phyloP scores from a whole-genome alignment of 805 yeast genomes.

The Nakazawaea holstii region DNA sequence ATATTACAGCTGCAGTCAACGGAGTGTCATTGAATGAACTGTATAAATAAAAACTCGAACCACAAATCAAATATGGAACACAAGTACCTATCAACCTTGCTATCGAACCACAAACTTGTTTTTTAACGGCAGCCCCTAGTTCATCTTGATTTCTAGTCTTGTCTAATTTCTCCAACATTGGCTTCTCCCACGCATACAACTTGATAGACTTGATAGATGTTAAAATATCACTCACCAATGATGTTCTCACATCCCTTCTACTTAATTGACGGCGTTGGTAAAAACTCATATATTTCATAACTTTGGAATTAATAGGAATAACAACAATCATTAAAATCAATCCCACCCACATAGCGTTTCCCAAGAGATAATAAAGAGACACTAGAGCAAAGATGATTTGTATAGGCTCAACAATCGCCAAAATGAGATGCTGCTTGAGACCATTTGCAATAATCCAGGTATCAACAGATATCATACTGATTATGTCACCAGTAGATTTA shows the following conservation, averaged over 20 bases:
- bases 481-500: constrained; percentile 60
- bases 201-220: constrained; percentile 40
- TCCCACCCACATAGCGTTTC: constrained; percentile 57
- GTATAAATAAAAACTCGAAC: constrained; percentile 38
- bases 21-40: constrained; percentile 33
- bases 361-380: constrained; percentile 50
- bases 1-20: constrained; percentile 41
- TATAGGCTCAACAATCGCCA: constrained; percentile 41
- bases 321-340: constrained; percentile 43
- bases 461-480: constrained; percentile 64
- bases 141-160: constrained; percentile 33
- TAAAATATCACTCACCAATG: constrained; percentile 40
- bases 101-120: constrained; percentile 30
- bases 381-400: constrained; percentile 37
- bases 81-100: constrained; percentile 34
- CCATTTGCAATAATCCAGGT: constrained; percentile 51
- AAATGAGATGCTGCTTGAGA: constrained; percentile 35
- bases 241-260: constrained; percentile 43
- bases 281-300: constrained; percentile 38
- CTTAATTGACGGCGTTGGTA: constrained; percentile 52
- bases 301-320: constrained; percentile 49
- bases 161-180: constrained; percentile 33
- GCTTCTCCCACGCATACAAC: constrained; percentile 41
- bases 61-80: constrained; percentile 38
- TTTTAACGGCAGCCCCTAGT: constrained; percentile 26